A percentile compares a stretch with the other conserved stretches of the same genome.
Conservation (phyloP, 202 grass and related monocot genomes). For the Digitaria exilis region DNA sequence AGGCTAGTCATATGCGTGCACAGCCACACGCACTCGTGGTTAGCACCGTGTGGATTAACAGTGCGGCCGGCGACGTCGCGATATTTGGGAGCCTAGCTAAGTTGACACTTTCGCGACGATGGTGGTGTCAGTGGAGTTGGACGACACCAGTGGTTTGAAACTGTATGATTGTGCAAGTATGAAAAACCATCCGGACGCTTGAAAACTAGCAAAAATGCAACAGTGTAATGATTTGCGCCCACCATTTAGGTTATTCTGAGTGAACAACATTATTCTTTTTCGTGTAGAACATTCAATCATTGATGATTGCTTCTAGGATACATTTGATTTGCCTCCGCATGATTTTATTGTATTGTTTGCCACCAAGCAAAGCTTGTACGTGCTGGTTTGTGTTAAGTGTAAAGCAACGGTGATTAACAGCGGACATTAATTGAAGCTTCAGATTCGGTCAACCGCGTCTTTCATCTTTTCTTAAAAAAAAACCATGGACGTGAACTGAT, state of each 20-base stretch:
- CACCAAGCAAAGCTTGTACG: constrained; percentile 36
- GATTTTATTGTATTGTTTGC: constrained; percentile 7
- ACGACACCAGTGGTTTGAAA: background rate
- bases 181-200: background rate
- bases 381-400: constrained; percentile 11
- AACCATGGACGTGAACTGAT: background rate
- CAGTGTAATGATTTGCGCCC: background rate
- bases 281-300: background rate
- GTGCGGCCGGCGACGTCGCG: background rate
- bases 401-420: constrained; percentile 44
- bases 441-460: constrained; percentile 2
- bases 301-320: constrained; percentile 1
- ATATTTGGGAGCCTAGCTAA: background rate
- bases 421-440: background rate
- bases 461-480: background rate
- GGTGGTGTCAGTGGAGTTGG: background rate
- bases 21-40: background rate
- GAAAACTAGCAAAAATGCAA: background rate
- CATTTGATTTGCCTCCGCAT: background rate
- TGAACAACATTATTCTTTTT: background rate
- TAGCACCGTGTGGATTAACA: constrained; percentile 19
- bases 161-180: too few relatives aligned
- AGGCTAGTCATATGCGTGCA: background rate
- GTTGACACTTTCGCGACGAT: background rate
- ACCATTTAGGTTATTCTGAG: background rate